These are phyloP conservation scores for Alternaria rosae DNA, from an alignment of 2,329 filamentous ascomycete genomes.

Conservation along the genomic window DNA sequence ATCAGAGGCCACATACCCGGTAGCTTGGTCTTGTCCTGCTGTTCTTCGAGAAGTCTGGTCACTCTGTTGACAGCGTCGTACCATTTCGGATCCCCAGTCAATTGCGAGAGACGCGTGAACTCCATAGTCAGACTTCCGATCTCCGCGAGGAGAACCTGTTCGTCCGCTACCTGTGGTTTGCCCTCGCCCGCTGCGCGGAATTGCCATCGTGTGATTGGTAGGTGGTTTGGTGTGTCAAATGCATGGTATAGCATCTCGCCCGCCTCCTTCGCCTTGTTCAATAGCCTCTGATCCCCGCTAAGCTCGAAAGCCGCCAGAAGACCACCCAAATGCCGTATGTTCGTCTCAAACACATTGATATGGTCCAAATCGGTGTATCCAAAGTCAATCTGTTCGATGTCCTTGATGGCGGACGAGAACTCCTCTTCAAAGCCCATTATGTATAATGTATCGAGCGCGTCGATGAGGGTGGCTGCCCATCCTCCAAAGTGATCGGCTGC, in stretches of 20 bases:
- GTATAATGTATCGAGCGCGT: slow-evolving; percentile 57
- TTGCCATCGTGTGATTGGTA: slow-evolving; percentile 69
- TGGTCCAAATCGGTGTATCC: slow-evolving; percentile 47
- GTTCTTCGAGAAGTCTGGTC: slow-evolving; percentile 51
- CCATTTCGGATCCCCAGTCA: slow-evolving; percentile 55
- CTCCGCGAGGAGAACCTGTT: slow-evolving; percentile 55
- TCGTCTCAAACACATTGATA: slow-evolving; percentile 60
- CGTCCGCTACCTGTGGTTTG: slow-evolving; percentile 51
- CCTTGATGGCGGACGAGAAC: slow-evolving; percentile 55
- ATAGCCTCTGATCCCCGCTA: slow-evolving; percentile 74
- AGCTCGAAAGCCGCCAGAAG: slow-evolving; percentile 87
- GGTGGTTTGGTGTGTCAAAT: slow-evolving; percentile 92
- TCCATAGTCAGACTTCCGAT: slow-evolving; percentile 58
- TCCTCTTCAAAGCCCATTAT: slow-evolving; percentile 59
- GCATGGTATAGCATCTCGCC: slow-evolving; percentile 81
- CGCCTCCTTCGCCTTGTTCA: slow-evolving; percentile 80
- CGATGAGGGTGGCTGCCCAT: slow-evolving; percentile 57
- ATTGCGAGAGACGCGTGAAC: slow-evolving; percentile 56
- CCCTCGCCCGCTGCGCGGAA: slow-evolving; percentile 49
- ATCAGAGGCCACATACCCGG: slow-evolving; percentile 59
- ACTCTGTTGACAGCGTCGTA: slow-evolving; percentile 57
- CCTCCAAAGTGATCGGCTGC: slow-evolving; percentile 55
- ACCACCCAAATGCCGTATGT: slow-evolving; percentile 84
- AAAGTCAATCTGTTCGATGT: slow-evolving; percentile 55
- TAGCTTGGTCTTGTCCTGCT: slow-evolving; percentile 53